Evolutionary conservation across 148 eudicot species (phyloP).

Genomic region (Fagopyrum tataricum): DNA sequence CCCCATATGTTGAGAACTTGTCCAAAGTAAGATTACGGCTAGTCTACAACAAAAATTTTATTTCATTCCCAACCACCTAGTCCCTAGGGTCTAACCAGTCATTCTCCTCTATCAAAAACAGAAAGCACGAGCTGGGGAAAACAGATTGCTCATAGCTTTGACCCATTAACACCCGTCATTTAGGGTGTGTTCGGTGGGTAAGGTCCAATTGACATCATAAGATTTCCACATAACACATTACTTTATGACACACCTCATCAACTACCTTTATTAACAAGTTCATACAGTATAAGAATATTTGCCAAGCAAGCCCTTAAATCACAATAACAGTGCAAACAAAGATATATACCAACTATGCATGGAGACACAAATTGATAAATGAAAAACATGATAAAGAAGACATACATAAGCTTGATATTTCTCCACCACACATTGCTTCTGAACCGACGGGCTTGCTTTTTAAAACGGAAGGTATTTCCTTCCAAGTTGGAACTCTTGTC

Average conservation of each 20-base stretch:
- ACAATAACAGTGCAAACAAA: not conserved
- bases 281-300: not conserved
- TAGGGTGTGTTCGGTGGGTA: not conserved
- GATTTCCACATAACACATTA: not conserved
- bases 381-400: slow-evolving; percentile 10
- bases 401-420: slow-evolving; percentile 92
- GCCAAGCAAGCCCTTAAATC: not conserved
- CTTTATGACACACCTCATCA: not conserved
- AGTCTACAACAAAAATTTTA: not conserved
- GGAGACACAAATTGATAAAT: not conserved
- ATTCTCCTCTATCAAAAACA: not conserved
- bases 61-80: not conserved
- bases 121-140: no score
- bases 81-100: not conserved
- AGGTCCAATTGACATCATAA: not conserved
- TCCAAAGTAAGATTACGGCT: not conserved
- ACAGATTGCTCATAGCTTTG: not conserved
- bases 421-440: slow-evolving; percentile 94
- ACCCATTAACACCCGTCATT: not conserved
- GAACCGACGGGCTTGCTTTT: slow-evolving; percentile 87
- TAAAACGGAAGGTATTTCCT: slow-evolving; percentile 85
- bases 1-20: not conserved
- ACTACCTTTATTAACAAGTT: not conserved
- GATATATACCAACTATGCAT: slow-evolving; percentile 3
- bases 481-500: slow-evolving; percentile 85